Base-by-base conservation (phyloP, 768 basidiomycete genomes). In the Pleurotus tuoliensis region DNA sequence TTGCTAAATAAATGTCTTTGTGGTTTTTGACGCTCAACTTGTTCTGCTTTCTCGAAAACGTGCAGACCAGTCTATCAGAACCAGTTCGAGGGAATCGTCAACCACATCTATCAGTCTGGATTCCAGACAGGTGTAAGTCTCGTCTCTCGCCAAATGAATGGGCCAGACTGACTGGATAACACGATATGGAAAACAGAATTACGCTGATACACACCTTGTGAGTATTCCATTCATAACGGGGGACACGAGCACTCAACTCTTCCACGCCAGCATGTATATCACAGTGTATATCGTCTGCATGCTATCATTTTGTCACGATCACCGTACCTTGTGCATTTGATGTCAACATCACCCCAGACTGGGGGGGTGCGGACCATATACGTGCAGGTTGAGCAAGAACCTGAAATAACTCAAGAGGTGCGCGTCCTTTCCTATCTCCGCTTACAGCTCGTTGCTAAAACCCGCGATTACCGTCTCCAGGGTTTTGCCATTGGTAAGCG, bases 251-350 rank as follows among this genome's bases (percentile, higher is more conserved):
- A 45, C 57, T 60, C 22, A 11, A 41, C 43, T 58, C 27, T 49
- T 58, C 11, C 58, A 39, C 30, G 30, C 30, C 65, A 91, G 87
- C 88, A 88, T 74, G 83, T 88, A 56, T 82, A 85, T 66, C 83
- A 87, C 77, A 82, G 82, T 70, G 75, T 78, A 58, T 92, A 91
- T 70, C 82, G 84, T 55, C 81, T 92, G 37, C 90, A 94, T 73
- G 83, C 87, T 60, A 88, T 95, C 70, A 87, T 94, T 61, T 78
- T 95, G 59, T 90, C 92, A 58, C 87, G 88, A 53, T 94, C 92
- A 30, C 92, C 94, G 38, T 90, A 84, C 72, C 82, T 95, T 65
- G 90, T 88, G 40, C 91, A 93, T 69, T 78, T 92, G 62, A 91
- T 96, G 87, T 88, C 87, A 55, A 90, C 88, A 48, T 85, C 87